Conservation (phyloP, 345 rosid species). For the Eucalyptus sp. region DNA sequence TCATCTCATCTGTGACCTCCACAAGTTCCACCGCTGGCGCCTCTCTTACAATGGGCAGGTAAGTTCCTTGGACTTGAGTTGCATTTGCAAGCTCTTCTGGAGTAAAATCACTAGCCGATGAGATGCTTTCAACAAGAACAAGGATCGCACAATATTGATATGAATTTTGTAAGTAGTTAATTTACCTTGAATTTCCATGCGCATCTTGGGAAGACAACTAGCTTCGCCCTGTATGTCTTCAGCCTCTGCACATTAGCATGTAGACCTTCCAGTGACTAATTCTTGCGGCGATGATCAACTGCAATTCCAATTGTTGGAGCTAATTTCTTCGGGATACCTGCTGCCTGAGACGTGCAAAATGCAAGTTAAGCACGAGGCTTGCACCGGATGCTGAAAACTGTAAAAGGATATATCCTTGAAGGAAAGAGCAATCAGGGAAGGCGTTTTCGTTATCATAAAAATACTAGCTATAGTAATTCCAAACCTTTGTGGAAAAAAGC, state of each 20-base stretch:
- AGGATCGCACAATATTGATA: neutral
- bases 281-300: conserved; percentile 63
- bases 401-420: neutral
- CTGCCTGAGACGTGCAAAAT: conserved; percentile 26
- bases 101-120: conserved; percentile 74
- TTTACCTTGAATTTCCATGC: conserved; percentile 58
- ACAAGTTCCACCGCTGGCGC: conserved; percentile 57
- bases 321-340: conserved; percentile 70
- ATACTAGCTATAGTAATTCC: neutral
- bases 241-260: conserved; percentile 79
- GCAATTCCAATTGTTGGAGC: conserved; percentile 72
- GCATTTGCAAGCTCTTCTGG: conserved; percentile 62
- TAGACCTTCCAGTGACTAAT: conserved; percentile 63
- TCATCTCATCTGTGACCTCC: conserved; percentile 59
- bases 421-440: neutral
- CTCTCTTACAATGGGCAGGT: conserved; percentile 53
- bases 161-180: neutral
- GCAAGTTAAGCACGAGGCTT: neutral
- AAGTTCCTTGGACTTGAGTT: conserved; percentile 56
- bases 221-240: conserved; percentile 81
- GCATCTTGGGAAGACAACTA: conserved; percentile 74
- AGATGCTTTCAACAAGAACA: neutral
- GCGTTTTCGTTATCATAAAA: neutral
- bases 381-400: neutral
- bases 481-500: neutral